Percentiles rank a stretch among this genome's conserved stretches.
phyloP scores from a whole-genome alignment of 495 filamentous ascomycete genomes.

The Pyrenula aspistea region DNA sequence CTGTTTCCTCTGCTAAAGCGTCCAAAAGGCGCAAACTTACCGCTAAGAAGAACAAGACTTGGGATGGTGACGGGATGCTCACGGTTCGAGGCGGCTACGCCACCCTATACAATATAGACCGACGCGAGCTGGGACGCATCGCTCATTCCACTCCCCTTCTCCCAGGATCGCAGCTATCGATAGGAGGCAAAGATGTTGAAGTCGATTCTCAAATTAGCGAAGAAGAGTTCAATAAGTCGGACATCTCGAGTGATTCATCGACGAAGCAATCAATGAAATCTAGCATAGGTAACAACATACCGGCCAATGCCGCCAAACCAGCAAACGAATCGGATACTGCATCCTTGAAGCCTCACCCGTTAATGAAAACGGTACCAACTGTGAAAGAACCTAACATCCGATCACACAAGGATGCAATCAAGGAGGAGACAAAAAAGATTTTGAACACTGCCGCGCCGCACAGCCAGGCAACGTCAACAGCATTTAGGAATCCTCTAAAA shows the following conservation, averaged over 20 bases:
- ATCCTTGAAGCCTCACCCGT: background rate
- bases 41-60: constrained; percentile 73
- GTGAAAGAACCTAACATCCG: background rate
- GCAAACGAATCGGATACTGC: background rate
- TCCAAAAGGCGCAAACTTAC: constrained; percentile 56
- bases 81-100: constrained; percentile 44
- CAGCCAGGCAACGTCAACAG: constrained; percentile 12
- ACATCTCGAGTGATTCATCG: constrained; percentile 10
- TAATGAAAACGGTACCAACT: background rate
- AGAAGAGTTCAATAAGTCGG: constrained; percentile 34
- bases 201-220: constrained; percentile 53
- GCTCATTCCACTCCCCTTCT: constrained; percentile 42
- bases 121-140: constrained; percentile 54
- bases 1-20: constrained; percentile 1
- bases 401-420: constrained; percentile 5
- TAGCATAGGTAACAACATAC: background rate
- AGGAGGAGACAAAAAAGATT: constrained; percentile 7
- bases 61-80: constrained; percentile 75
- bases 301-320: background rate
- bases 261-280: constrained; percentile 8
- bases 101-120: constrained; percentile 49
- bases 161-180: constrained; percentile 47
- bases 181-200: constrained; percentile 66
- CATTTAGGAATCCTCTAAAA: constrained; percentile 52
- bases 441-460: constrained; percentile 14